Evolutionary conservation across 1,139 yeast species (phyloP).

Genomic region (Schizosaccharomyces versatilis): DNA sequence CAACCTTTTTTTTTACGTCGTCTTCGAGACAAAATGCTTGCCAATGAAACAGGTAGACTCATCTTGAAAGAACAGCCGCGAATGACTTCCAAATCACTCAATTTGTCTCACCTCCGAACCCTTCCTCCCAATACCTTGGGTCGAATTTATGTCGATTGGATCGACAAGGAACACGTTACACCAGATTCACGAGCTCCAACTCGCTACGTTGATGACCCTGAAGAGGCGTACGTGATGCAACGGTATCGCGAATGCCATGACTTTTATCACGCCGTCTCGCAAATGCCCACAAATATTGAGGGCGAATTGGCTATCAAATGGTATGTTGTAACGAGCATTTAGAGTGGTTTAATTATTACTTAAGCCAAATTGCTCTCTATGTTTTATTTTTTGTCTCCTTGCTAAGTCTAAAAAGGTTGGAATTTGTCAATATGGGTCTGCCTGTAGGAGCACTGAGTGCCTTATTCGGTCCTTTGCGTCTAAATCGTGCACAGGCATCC

Average conservation of each 20-base stretch:
- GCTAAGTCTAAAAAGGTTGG: slow-evolving; percentile 22
- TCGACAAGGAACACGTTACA: slow-evolving; percentile 67
- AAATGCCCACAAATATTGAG: slow-evolving; percentile 74
- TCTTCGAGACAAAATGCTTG: slow-evolving; percentile 51
- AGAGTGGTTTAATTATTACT: not conserved
- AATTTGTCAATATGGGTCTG: slow-evolving; percentile 74
- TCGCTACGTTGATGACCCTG: slow-evolving; percentile 67
- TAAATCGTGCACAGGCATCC: slow-evolving; percentile 34
- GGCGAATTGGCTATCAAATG: slow-evolving; percentile 79
- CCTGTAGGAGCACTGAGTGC: slow-evolving; percentile 95
- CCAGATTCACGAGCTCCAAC: slow-evolving; percentile 83
- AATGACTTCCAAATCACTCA: slow-evolving; percentile 49
- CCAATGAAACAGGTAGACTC: slow-evolving; percentile 52
- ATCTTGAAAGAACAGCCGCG: slow-evolving; percentile 63
- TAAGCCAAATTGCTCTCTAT: not conserved
- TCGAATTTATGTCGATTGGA: slow-evolving; percentile 54
- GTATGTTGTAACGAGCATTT: not conserved
- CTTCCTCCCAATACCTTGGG: slow-evolving; percentile 64
- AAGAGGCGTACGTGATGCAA: slow-evolving; percentile 74
- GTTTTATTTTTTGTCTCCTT: not conserved
- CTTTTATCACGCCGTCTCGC: slow-evolving; percentile 80
- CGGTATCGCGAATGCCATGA: slow-evolving; percentile 93
- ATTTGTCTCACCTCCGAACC: slow-evolving; percentile 36
- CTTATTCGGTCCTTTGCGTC: slow-evolving; percentile 57
- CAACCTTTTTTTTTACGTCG: slow-evolving; percentile 39